These are phyloP conservation scores for Candida sphagnicola DNA, from an alignment of 805 yeast genomes.

Conservation along the genomic window DNA sequence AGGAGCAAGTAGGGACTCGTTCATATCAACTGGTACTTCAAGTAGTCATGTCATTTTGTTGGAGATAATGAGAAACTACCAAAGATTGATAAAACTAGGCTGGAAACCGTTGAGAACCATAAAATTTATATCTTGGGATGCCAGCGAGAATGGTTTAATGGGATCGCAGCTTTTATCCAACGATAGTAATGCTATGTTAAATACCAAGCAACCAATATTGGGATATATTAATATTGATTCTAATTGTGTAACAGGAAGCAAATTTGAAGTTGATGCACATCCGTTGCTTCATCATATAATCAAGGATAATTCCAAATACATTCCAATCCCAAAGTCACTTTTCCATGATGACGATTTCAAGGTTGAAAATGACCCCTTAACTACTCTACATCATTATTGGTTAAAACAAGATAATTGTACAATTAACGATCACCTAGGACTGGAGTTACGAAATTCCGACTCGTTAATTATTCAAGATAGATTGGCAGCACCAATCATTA, in stretches of 20 bases:
- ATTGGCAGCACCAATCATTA: conserved; percentile 26
- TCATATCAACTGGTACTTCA: conserved; percentile 32
- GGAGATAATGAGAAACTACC: conserved; percentile 35
- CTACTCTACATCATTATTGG: conserved; percentile 35
- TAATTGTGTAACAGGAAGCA: conserved; percentile 35
- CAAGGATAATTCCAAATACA: conserved; percentile 21
- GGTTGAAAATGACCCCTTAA: conserved; percentile 15
- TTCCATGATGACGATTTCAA: conserved; percentile 10
- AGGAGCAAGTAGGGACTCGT: conserved; percentile 38
- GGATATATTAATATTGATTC: conserved; percentile 38
- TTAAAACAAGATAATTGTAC: conserved; percentile 23
- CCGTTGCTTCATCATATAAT: conserved; percentile 34
- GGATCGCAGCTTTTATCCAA: conserved; percentile 25
- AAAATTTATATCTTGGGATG: conserved; percentile 41
- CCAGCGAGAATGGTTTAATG: conserved; percentile 26
- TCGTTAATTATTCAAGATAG: conserved; percentile 29
- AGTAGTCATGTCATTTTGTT: conserved; percentile 37
- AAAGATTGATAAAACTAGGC: conserved; percentile 27
- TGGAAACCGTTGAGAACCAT: conserved; percentile 42
- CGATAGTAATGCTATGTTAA: conserved; percentile 15
- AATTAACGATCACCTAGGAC: conserved; percentile 31
- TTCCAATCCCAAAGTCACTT: conserved; percentile 28
- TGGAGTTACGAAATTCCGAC: conserved; percentile 18
- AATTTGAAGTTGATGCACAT: conserved; percentile 29
- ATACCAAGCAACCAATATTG: conserved; percentile 20